A percentile compares a stretch with the other conserved stretches of the same genome.
phyloP scores from a whole-genome alignment of 352 stramenopile species.

The Phytopythium helicoides region DNA sequence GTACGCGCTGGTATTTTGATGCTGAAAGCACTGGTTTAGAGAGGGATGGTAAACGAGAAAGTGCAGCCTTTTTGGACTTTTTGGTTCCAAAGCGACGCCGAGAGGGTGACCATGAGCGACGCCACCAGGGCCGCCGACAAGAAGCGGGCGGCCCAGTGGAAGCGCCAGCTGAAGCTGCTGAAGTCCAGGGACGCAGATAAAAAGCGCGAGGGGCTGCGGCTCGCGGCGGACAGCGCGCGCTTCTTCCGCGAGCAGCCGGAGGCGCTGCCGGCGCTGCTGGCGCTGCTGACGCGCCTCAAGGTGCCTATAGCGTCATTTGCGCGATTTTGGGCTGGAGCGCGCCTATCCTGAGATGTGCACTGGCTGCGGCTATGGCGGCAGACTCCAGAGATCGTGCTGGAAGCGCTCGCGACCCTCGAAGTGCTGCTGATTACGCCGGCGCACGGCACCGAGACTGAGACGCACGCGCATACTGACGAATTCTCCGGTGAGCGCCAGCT shows the following conservation, averaged over 20 bases:
- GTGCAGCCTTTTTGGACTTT: too few species aligned
- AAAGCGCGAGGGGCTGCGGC: conserved; percentile 54
- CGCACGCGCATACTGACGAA: background rate
- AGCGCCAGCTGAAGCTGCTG: conserved; percentile 58
- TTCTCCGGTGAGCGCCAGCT: background rate
- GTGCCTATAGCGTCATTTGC: conserved; percentile 22
- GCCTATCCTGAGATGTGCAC: background rate
- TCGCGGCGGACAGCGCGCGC: conserved; percentile 43
- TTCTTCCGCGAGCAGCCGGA: conserved; percentile 61
- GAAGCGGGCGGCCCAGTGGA: conserved; percentile 37
- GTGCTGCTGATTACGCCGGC: conserved; percentile 10
- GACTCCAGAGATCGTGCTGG: conserved; percentile 33
- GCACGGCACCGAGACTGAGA: too few species aligned
- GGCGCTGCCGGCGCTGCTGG: conserved; percentile 47
- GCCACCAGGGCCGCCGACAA: conserved; percentile 13
- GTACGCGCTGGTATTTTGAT: too few species aligned
- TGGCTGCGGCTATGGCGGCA: conserved; percentile 3
- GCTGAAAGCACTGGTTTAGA: too few species aligned
- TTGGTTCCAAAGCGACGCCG: too few species aligned
- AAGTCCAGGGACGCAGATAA: conserved; percentile 67
- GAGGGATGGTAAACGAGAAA: too few species aligned
- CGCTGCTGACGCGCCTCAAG: conserved; percentile 49
- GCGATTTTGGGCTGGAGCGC: too few species aligned
- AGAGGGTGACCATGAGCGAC: too few species aligned
- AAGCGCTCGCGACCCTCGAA: conserved; percentile 27